Conservation (phyloP, 2,329 filamentous ascomycete species). For the Huntiella decipiens region DNA sequence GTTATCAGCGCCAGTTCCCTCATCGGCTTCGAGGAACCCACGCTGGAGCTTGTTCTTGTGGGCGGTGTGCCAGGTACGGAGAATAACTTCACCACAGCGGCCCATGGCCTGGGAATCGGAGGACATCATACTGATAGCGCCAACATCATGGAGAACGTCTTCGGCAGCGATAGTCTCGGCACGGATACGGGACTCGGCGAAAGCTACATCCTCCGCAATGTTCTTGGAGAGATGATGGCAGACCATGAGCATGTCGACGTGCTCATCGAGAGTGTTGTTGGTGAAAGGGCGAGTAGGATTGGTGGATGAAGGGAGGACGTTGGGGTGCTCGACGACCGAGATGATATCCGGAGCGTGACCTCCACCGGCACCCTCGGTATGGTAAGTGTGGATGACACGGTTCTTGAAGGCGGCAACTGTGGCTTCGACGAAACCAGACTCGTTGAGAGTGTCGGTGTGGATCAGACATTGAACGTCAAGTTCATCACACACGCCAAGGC, state of each 20-base stretch:
- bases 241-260: conserved; percentile 96
- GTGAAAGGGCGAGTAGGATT: conserved; percentile 88
- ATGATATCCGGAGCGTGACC: conserved; percentile 95
- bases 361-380: conserved; percentile 87
- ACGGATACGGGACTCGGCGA: conserved; percentile 84
- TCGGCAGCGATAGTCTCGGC: conserved; percentile 93
- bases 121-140: conserved; percentile 95
- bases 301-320: conserved; percentile 78
- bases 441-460: conserved; percentile 90
- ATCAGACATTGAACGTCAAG: conserved; percentile 85
- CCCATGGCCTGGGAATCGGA: conserved; percentile 95
- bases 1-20: conserved; percentile 66
- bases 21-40: conserved; percentile 57
- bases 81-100: conserved; percentile 79
- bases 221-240: conserved; percentile 86
- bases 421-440: conserved; percentile 90
- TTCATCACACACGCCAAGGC: conserved; percentile 70
- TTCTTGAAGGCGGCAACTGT: conserved; percentile 72
- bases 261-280: conserved; percentile 81
- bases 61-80: conserved; percentile 90
- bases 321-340: conserved; percentile 68
- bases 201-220: conserved; percentile 89
- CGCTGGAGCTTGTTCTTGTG: conserved; percentile 91
- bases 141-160: conserved; percentile 85
- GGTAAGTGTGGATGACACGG: conserved; percentile 87